These are phyloP conservation scores for Boletus fagicola DNA, from an alignment of 768 basidiomycete species.

Conservation along the genomic window DNA sequence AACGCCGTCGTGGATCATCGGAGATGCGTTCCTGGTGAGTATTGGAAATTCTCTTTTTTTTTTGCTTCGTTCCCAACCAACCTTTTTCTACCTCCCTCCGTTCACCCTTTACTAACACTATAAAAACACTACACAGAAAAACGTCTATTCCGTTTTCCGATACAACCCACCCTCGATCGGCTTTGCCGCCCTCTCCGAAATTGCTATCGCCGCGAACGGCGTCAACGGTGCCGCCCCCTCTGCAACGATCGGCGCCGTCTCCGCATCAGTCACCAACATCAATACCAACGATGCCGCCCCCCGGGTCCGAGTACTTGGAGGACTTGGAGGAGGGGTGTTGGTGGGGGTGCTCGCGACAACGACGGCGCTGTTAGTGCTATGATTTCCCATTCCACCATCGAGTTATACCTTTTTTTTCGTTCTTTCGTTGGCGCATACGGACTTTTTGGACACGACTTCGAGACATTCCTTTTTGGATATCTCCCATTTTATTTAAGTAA, in stretches of 20 bases:
- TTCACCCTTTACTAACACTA: background rate
- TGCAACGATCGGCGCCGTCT: conserved; percentile 54
- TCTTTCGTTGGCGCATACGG: background rate
- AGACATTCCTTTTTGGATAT: background rate
- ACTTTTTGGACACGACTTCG: background rate
- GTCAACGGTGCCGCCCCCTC: conserved; percentile 43
- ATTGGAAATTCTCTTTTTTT: background rate
- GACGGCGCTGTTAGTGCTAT: conserved; percentile 1
- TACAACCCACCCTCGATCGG: conserved; percentile 50
- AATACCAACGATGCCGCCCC: conserved; percentile 6
- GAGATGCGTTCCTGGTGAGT: conserved; percentile 46
- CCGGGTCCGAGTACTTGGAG: background rate
- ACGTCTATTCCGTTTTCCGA: conserved; percentile 56
- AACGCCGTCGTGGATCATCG: conserved; percentile 50
- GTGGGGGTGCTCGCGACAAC: background rate
- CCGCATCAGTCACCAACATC: conserved; percentile 46
- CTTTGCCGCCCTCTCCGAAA: conserved; percentile 45
- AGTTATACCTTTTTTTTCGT: too few relatives aligned
- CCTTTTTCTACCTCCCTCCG: too few relatives aligned
- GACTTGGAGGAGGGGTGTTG: background rate
- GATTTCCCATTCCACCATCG: background rate
- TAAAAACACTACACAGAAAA: conserved; percentile 36
- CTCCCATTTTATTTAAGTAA: background rate
- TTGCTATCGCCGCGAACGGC: conserved; percentile 27
- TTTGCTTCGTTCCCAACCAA: too few relatives aligned